These are phyloP conservation scores for Fusarium annulatum DNA, from an alignment of 2,329 filamentous ascomycete genomes.

Conservation along the genomic window DNA sequence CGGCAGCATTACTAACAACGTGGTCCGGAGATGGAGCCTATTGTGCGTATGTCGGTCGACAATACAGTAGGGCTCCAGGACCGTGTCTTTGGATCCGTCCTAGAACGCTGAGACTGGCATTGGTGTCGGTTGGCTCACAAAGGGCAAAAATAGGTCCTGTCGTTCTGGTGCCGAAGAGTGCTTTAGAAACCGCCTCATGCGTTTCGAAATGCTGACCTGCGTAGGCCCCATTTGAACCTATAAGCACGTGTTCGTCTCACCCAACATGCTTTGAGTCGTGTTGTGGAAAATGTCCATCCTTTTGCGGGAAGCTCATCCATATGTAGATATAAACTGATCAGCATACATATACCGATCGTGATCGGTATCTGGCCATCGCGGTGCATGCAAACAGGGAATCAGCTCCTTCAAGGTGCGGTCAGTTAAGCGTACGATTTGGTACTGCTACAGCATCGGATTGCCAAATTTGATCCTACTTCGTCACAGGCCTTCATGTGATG, in stretches of 20 bases:
- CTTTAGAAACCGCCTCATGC: conserved; percentile 14
- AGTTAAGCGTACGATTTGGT: background rate
- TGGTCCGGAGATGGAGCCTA: conserved; percentile 4
- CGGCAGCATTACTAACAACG: background rate
- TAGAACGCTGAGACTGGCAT: background rate
- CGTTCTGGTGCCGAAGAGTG: background rate
- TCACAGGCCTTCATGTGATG: conserved; percentile 5
- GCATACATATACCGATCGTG: background rate
- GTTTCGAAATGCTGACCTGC: conserved; percentile 1
- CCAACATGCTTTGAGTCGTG: background rate
- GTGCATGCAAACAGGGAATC: background rate
- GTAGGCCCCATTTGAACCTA: background rate
- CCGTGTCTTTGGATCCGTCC: conserved; percentile 6
- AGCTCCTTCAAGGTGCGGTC: background rate
- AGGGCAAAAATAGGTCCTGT: conserved; percentile 4
- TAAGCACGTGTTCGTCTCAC: conserved; percentile 1
- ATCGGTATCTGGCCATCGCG: background rate
- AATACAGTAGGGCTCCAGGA: background rate
- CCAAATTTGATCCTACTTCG: conserved; percentile 23
- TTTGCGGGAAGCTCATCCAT: background rate
- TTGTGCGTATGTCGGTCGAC: background rate
- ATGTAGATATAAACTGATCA: conserved; percentile 9
- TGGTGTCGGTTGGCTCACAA: conserved; percentile 21
- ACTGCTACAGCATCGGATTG: background rate
- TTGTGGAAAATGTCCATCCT: background rate